Evolutionary conservation across 805 yeast genomes (phyloP), one percentile per base, ranked within the genome.

Genomic region (Lipomyces oligophaga): DNA sequence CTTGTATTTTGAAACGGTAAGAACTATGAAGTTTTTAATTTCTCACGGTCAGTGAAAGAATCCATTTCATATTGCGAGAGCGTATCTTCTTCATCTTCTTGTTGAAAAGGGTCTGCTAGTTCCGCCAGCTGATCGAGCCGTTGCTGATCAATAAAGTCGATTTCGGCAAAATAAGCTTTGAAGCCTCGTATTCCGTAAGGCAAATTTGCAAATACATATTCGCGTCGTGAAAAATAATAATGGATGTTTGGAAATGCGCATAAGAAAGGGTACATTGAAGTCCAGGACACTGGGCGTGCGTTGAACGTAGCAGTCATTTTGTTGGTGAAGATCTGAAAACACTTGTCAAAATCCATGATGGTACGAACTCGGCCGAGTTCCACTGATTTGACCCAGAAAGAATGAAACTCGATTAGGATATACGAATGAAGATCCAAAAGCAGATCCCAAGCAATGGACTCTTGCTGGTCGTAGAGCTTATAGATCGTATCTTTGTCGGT

Each of bases 301-400:
- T 11, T 21, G 13, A 30, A 20, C 10, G 10, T 22, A 3, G 35
- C 10, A 15, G 42, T 10, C 36, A 43, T 31, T n/a, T 15, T 25
- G n/a, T 20, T 13, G 15, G 37, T 22, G 28, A 54, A 57, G 26
- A 13, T 21, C 18, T 37, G 27, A 35, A 57, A 57, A 36, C 52
- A 47, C n/a, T n/a, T n/a, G 22, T 57, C 60, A 38, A 57, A 57
- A 32, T 57, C 60, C 60, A 57, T 48, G 4, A 57, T 58, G 5
- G 60, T 44, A 22, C 31, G 25, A 26, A 53, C 52, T 6, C n/a
- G 18, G 8, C 28, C 25, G 18, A 30, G 37, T 10, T 40, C 31
- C 7, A 55, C 47, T 16, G 33, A 38, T 15, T 34, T 26, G 15
- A 24, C 38, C 60, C 60, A 57, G 35, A 28, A 54, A 10, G 28